phyloP scores from a whole-genome alignment of 495 filamentous ascomycete genomes.

The Tuber borchii region DNA sequence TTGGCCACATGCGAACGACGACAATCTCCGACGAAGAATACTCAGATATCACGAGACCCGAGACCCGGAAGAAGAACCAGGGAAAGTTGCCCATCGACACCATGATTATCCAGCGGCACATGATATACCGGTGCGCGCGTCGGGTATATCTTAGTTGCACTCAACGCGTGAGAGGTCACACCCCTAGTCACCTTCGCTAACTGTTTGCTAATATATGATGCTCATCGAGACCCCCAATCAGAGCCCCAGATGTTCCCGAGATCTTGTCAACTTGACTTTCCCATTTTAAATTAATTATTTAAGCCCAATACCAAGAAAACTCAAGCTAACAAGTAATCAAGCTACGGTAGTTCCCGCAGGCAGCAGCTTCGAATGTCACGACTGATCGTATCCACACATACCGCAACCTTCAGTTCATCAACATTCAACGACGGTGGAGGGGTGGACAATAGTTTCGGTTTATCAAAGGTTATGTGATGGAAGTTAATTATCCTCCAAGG shows the following conservation, averaged over 20 bases:
- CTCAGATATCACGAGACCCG: not conserved
- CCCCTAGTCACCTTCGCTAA: not conserved
- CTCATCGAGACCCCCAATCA: no score
- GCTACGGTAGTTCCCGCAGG: not conserved
- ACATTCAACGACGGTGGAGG: not conserved
- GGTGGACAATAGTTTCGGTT: not conserved
- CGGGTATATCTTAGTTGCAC: not conserved
- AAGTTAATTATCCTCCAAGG: not conserved
- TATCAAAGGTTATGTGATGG: not conserved
- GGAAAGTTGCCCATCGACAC: not conserved
- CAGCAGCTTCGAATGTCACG: not conserved
- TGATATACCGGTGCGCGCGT: not conserved
- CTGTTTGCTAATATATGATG: not conserved
- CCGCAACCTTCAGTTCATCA: not conserved
- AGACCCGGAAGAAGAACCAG: not conserved
- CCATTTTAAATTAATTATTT: not conserved
- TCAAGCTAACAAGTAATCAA: not conserved
- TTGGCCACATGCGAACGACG: not conserved
- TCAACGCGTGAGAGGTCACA: not conserved
- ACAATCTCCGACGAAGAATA: not conserved
- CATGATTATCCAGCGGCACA: not conserved
- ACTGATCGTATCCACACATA: not conserved
- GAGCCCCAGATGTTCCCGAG: not conserved
- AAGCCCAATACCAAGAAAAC: not conserved
- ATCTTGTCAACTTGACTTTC: not conserved